phyloP scores from a whole-genome alignment of 495 filamentous ascomycete genomes.

The Talaromyces stipitatus region DNA sequence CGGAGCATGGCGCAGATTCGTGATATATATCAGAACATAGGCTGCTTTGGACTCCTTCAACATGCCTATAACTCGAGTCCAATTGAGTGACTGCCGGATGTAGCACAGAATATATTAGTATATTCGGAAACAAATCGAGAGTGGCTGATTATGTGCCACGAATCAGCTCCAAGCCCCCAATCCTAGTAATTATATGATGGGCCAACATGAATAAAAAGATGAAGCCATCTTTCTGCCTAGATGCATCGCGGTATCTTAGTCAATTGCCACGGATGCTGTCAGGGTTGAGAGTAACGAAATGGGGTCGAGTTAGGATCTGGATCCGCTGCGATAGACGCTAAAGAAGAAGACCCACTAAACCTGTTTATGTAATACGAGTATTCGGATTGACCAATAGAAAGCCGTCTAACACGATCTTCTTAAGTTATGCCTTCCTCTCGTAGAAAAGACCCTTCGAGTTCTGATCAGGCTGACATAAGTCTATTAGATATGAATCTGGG shows the following conservation, averaged over 20 bases:
- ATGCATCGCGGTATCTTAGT: neutral
- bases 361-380: neutral
- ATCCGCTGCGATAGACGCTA: neutral
- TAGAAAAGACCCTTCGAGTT: too few relatives aligned
- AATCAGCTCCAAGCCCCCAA: neutral
- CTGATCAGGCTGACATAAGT: too few relatives aligned
- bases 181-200: neutral
- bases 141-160: neutral
- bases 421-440: too few relatives aligned
- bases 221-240: neutral
- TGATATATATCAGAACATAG: neutral
- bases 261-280: neutral
- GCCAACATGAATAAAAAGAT: neutral
- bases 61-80: too few relatives aligned
- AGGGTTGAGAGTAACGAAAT: neutral
- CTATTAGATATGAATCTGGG: neutral
- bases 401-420: neutral
- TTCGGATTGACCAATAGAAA: neutral
- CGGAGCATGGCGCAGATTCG: conserved; percentile 14
- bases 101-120: too few relatives aligned
- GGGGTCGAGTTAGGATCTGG: neutral
- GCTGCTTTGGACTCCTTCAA: neutral
- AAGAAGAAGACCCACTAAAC: neutral
- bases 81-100: too few relatives aligned
- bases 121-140: neutral